These are phyloP conservation scores for Dacryopinax primogenitus DNA, from an alignment of 768 basidiomycete genomes.

Conservation along the genomic window DNA sequence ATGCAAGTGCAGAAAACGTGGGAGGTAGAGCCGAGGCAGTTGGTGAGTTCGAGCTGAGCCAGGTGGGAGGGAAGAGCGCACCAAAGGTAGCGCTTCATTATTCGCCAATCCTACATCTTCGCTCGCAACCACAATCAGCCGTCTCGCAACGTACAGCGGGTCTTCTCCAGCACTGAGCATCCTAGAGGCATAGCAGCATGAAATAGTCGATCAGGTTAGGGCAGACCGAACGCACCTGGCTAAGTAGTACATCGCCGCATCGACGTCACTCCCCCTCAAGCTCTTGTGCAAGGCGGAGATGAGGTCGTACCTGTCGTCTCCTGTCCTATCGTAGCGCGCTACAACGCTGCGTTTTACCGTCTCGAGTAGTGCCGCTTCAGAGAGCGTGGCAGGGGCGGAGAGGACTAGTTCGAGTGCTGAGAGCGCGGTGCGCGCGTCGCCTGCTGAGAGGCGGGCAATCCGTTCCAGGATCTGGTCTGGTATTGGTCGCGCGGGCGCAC, in stretches of 20 bases:
- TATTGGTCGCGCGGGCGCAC: constrained; percentile 38
- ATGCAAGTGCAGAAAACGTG: too few relatives aligned
- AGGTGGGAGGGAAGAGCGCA: constrained; percentile 25
- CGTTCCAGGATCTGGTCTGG: constrained; percentile 25
- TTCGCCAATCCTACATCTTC: constrained; percentile 80
- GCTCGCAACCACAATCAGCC: constrained; percentile 67
- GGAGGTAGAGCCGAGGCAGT: too few relatives aligned
- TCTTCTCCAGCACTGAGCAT: constrained; percentile 75
- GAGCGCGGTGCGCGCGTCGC: constrained; percentile 67
- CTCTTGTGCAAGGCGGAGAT: constrained; percentile 77
- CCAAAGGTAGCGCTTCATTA: constrained; percentile 59
- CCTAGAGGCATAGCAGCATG: constrained; percentile 21
- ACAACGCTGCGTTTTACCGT: constrained; percentile 51
- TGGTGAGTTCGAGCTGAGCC: too few relatives aligned
- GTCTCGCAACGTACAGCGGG: constrained; percentile 58
- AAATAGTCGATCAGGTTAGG: constrained; percentile 8
- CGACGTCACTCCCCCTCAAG: constrained; percentile 60
- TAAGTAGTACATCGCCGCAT: constrained; percentile 78
- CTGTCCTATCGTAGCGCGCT: constrained; percentile 58
- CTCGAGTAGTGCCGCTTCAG: constrained; percentile 41
- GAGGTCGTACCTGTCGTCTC: constrained; percentile 68
- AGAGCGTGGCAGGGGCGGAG: constrained; percentile 29
- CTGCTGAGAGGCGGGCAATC: constrained; percentile 43
- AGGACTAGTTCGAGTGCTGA: constrained; percentile 63
- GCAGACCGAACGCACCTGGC: constrained; percentile 31